Conservation (phyloP, 148 eudicot species). For the Euryodendron excelsum region DNA sequence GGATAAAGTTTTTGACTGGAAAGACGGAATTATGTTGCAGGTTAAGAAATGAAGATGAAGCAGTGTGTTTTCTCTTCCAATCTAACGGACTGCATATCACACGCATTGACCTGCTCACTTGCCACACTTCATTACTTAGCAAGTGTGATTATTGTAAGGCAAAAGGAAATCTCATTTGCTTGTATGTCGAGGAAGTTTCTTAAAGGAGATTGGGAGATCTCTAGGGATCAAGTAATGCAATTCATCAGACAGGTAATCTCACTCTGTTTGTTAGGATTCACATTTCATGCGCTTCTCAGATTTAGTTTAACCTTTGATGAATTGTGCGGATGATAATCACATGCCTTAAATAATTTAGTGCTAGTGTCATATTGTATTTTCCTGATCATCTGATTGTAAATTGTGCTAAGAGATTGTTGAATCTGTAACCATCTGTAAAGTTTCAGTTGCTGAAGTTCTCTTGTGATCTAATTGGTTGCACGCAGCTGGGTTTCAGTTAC, state of each 20-base stretch:
- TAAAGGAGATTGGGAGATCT: not conserved
- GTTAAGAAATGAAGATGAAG: constrained; percentile 19
- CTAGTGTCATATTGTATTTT: not conserved
- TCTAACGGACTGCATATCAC: not conserved
- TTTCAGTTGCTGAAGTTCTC: not conserved
- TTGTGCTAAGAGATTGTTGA: not conserved
- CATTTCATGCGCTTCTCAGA: not conserved
- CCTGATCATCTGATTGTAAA: not conserved
- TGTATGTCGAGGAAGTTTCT: not conserved
- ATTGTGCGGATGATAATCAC: not conserved
- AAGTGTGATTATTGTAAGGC: not conserved
- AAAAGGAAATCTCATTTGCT: constrained; percentile 9
- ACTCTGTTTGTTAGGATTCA: not conserved
- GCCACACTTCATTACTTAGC: too few species aligned
- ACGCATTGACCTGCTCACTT: not conserved
- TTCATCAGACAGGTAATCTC: not conserved
- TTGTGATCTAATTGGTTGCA: not conserved
- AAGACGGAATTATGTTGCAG: constrained; percentile 6
- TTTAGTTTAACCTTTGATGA: not conserved
- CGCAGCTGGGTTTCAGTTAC: not conserved
- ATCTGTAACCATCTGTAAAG: not conserved
- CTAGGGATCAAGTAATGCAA: not conserved
- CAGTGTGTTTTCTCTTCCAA: not conserved
- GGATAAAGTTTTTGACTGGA: not conserved
- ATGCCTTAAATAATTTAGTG: not conserved